Percentiles rank a stretch among this genome's conserved stretches.
These are phyloP conservation scores for Polyporus tsugae DNA, from an alignment of 1,284 basidiomycete species.

Conservation along the genomic window DNA sequence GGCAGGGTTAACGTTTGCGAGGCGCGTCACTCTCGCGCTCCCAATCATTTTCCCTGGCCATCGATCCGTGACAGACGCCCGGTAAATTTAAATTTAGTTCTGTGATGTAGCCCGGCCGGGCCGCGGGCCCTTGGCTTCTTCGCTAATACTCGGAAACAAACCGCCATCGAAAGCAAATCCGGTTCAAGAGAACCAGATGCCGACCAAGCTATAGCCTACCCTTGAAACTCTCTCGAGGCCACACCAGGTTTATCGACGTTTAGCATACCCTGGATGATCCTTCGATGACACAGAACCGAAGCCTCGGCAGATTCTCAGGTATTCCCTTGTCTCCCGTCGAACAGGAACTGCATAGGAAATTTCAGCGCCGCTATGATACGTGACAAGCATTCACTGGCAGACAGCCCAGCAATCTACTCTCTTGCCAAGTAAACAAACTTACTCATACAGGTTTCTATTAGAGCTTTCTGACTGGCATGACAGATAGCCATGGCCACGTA, in stretches of 20 bases:
- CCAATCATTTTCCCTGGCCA: conserved; percentile 10
- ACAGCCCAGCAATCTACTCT: background rate
- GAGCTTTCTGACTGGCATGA: background rate
- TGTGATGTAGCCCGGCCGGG: background rate
- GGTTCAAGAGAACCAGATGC: background rate
- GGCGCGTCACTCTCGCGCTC: conserved; percentile 2
- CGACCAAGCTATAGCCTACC: background rate
- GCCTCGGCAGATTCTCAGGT: background rate
- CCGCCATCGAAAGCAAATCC: background rate
- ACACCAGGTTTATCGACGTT: background rate
- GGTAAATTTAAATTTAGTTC: background rate
- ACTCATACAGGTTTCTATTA: background rate
- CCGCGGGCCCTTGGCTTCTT: background rate
- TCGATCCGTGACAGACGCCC: background rate
- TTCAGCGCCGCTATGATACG: background rate
- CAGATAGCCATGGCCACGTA: background rate
- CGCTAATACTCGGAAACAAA: background rate
- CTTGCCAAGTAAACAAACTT: background rate
- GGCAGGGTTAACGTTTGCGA: no score
- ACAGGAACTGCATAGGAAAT: background rate
- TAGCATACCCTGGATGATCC: background rate
- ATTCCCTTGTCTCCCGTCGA: background rate
- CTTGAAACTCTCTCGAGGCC: background rate
- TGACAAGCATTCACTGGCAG: background rate
- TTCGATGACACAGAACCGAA: background rate